Evolutionary conservation across 176 grass and related monocot species (phyloP).

Genomic region (Oryza brachyantha): DNA sequence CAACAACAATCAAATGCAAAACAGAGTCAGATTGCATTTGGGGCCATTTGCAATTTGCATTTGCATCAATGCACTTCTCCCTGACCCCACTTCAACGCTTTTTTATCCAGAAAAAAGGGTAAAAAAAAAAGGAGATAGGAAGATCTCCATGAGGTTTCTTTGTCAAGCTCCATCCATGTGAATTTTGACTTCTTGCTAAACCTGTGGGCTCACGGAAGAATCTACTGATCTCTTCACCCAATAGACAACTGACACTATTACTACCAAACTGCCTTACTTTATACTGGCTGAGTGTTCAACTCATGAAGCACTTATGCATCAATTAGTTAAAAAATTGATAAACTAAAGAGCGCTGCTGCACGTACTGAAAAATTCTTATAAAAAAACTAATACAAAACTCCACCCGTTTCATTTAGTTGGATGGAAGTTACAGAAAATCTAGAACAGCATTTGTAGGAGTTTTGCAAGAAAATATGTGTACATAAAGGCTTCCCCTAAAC

Average conservation of each 20-base stretch:
- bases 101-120: background rate
- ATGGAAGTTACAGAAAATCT: no score
- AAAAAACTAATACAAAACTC: no score
- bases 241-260: background rate
- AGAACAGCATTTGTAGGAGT: no score
- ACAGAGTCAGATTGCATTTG: constrained; percentile 23
- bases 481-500: background rate
- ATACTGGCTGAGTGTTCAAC: background rate
- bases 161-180: constrained; percentile 1
- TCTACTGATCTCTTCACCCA: background rate
- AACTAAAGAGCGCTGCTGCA: no score
- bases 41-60: background rate
- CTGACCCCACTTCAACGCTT: constrained; percentile 2
- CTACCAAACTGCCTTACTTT: background rate
- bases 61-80: background rate
- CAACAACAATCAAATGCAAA: background rate
- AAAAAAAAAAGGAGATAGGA: no score
- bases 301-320: background rate
- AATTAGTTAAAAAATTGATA: background rate
- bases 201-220: background rate
- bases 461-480: no score
- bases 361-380: no score
- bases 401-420: no score
- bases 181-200: background rate
- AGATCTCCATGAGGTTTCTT: background rate